Base-by-base conservation (phyloP, 2,329 filamentous ascomycete species). In the Fusarium mexicanum region DNA sequence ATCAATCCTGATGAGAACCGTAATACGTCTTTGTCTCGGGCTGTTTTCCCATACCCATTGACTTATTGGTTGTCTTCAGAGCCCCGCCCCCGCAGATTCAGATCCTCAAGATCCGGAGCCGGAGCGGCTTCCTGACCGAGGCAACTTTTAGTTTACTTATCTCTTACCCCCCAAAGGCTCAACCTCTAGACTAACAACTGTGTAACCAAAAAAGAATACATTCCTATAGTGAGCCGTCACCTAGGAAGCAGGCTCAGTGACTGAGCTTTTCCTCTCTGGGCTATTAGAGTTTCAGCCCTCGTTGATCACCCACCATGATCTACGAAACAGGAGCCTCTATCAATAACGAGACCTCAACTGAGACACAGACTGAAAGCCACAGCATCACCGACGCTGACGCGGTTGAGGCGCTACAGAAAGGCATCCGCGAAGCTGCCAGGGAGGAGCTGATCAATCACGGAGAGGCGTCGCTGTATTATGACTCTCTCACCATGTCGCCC, bases 401-500 rank as follows among this genome's bases (percentile, higher is more conserved):
- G 61, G 74, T 81, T 69, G 76, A 76, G 59, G 67, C 66, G 40
- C 51, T 75, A 53, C 74, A 78, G 61, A 71, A 76, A 47, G 66
- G 67, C 38, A 69, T 78, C 50, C 73, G 63, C 31, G 74, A 78
- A 54, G 72, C 73, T 61, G 51, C 76, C 31, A 61, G 50, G 31
- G 69, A 63, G 46, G 69, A 73, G 10, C 50, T 66, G 53, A 69
- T 74, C 68, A 79, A 78, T 50, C 68, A 79, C 64, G 76, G 81
- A 58, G 79, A 83, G 71, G 84, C 82, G 47, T 87, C 88, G 47
- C 82, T 85, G 60, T 90, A 90, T 80, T 91, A 89, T 84, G 87
- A 90, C 83, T 84, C 86, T 50, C 81, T 85, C 68, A 87, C 85
- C 73, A 91, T 91, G 89, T 86, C 88, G 67, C 85, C 87, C 66